Conservation (phyloP, 371 early-diverging fungal genomes). For the Syncephalastrum contaminatum region DNA sequence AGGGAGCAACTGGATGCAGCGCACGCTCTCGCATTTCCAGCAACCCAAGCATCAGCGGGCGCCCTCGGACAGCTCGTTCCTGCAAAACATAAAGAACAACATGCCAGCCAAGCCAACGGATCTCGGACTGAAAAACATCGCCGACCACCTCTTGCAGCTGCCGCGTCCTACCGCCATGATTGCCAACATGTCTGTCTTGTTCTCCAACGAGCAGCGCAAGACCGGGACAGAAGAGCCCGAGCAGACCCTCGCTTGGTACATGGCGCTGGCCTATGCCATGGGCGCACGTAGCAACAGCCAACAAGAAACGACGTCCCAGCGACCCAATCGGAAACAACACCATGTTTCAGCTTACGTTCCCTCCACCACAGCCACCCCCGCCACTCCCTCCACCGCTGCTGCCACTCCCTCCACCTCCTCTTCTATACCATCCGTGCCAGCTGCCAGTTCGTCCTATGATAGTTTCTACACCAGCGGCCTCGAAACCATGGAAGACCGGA, state of each 20-base stretch:
- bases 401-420: conserved; percentile 6
- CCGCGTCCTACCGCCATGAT: conserved; percentile 39
- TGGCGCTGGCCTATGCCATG: conserved; percentile 51
- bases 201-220: conserved; percentile 14
- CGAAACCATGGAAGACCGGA: conserved; percentile 21
- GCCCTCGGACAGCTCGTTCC: conserved; percentile 22
- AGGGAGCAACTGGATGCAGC: conserved; percentile 43
- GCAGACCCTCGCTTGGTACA: conserved; percentile 47
- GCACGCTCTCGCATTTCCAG: conserved; percentile 44
- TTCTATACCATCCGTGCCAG: conserved; percentile 3
- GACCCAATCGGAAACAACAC: conserved; percentile 15
- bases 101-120: conserved; percentile 39
- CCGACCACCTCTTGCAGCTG: conserved; percentile 41
- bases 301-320: conserved; percentile 1
- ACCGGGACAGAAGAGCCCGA: conserved; percentile 27
- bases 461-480: conserved; percentile 10
- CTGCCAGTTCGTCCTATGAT: conserved; percentile 11
- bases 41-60: conserved; percentile 18
- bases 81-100: conserved; percentile 44
- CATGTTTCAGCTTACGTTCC: conserved; percentile 13
- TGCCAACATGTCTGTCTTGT: conserved; percentile 37
- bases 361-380: conserved; percentile 9
- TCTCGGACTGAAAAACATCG: conserved; percentile 32
- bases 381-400: conserved; percentile 12
- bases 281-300: conserved; percentile 29